phyloP scores from a whole-genome alignment of 2,329 filamentous ascomycete species.

The Penicillium psychrosexuale region DNA sequence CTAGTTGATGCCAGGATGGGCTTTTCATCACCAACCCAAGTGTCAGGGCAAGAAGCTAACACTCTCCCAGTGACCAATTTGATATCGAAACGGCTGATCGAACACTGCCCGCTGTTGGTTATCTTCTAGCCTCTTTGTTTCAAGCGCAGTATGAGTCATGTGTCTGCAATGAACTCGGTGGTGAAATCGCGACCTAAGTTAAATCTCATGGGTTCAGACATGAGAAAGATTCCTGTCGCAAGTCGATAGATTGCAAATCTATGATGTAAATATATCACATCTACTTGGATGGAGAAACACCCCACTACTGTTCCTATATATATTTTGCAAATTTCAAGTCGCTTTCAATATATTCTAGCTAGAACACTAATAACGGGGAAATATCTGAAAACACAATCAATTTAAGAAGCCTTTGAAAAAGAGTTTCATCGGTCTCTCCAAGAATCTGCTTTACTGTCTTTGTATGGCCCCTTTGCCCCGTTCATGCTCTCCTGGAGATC shows the following conservation, averaged over 20 bases:
- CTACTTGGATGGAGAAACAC: too few species aligned
- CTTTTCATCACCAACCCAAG: slow-evolving; percentile 55
- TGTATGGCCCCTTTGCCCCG: too few species aligned
- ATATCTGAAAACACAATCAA: too few species aligned
- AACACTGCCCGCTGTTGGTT: slow-evolving; percentile 12
- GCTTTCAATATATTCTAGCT: too few species aligned
- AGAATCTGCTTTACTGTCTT: too few species aligned
- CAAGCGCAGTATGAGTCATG: slow-evolving; percentile 22
- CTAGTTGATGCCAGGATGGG: slow-evolving; percentile 13
- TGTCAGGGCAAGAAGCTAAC: slow-evolving; percentile 69
- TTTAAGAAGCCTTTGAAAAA: slow-evolving; percentile 6
- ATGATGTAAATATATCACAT: too few species aligned
- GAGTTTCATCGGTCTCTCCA: background rate
- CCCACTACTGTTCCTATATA: too few species aligned
- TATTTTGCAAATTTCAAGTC: too few species aligned
- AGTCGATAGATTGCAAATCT: too few species aligned
- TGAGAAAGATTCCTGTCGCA: slow-evolving; percentile 3
- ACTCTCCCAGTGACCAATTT: slow-evolving; percentile 66
- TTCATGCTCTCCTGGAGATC: too few species aligned
- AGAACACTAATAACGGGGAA: too few species aligned
- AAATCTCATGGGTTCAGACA: slow-evolving; percentile 24
- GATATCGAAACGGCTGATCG: slow-evolving; percentile 36
- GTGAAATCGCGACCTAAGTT: slow-evolving; percentile 27
- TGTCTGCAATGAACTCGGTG: slow-evolving; percentile 25
- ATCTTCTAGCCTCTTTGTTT: slow-evolving; percentile 24